These are phyloP conservation scores for Coemansia sp. DNA, from an alignment of 192 early-diverging fungal genomes.

Conservation along the genomic window DNA sequence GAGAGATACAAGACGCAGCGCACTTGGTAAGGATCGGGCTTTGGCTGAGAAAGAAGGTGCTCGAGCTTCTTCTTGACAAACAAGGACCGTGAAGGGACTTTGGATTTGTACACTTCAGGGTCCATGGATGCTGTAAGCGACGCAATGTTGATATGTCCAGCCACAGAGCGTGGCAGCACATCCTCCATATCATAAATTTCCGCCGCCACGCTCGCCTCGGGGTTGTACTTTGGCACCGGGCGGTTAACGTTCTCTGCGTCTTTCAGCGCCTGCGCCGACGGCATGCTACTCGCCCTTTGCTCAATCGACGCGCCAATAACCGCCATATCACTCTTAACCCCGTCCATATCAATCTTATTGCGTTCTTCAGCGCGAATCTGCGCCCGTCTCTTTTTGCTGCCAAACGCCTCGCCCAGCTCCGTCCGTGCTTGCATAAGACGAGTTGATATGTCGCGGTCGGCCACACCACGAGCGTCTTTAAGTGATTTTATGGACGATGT, in stretches of 20 bases:
- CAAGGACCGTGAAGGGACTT: conserved; percentile 20
- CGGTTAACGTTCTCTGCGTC: conserved; percentile 55
- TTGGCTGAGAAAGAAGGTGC: conserved; percentile 18
- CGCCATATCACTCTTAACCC: conserved; percentile 60
- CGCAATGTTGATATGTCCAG: conserved; percentile 63
- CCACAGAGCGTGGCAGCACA: conserved; percentile 63
- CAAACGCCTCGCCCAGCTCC: conserved; percentile 86
- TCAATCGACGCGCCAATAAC: conserved; percentile 70
- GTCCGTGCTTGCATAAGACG: conserved; percentile 66
- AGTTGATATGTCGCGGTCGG: conserved; percentile 29
- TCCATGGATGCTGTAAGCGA: conserved; percentile 53
- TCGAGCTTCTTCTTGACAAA: conserved; percentile 45
- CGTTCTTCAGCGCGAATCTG: conserved; percentile 77
- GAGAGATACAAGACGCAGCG: conserved; percentile 70
- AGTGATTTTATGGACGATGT: conserved; percentile 68
- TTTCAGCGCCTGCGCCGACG: conserved; percentile 56
- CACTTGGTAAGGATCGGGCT: conserved; percentile 37
- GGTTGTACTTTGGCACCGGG: conserved; percentile 77
- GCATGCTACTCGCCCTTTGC: conserved; percentile 60
- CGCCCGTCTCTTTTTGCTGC: conserved; percentile 85
- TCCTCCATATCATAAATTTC: conserved; percentile 81
- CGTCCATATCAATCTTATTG: conserved; percentile 78
- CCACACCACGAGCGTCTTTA: conserved; percentile 54
- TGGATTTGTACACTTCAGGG: conserved; percentile 19
- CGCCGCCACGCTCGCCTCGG: conserved; percentile 59